Base-by-base conservation (phyloP, 2,329 filamentous ascomycete species). In the Penicillium hordei region DNA sequence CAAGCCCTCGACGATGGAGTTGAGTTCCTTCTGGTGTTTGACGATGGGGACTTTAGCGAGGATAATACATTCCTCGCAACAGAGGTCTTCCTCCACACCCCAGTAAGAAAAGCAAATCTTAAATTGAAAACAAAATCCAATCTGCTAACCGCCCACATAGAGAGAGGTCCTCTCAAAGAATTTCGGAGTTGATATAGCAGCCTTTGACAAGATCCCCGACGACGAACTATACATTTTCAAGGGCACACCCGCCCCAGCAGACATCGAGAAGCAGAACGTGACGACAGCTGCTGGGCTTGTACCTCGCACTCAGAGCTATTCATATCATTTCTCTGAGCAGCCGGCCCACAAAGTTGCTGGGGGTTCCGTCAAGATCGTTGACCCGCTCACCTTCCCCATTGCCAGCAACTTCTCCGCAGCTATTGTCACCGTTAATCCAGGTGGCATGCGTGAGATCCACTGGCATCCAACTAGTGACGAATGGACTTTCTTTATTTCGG, bases 381-480 rank as follows among this genome's bases (percentile, higher is more conserved):
- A 93, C 71, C 89, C 88, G n/a, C 82, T 78, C 31, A 91, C 89
- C 73, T 93, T 93, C 70, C 85, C 86, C 31, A 82, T 91, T 60
- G 89, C 89, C 45, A 86, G 84, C 72, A 89, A 86, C 0, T 83
- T 92, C 21, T 88, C 89, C 0, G 89, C 89, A 0, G 89, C 88
- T 1, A 83, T 91, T 66, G 82, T 90, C 19, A 83, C 83, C 38
- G 89, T 93, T 60, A 79, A 88, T 62, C 89, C 89, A 0, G 88
- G 88, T 15, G 88, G 87, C 0, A 79, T 92, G 70, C 83, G 89
- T 10, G 89, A 91, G 76, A 91, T 93, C 81, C 89, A 93, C 77
- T 93, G 89, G 89, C 89, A 93, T 69, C 88, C 89, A 0, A 86
- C 85, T 44, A 88, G 88, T 13, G 89, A 92, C 67, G 89, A 92